phyloP scores from a whole-genome alignment of 2,329 filamentous ascomycete species.

The Hymenoscyphus fructigenus region DNA sequence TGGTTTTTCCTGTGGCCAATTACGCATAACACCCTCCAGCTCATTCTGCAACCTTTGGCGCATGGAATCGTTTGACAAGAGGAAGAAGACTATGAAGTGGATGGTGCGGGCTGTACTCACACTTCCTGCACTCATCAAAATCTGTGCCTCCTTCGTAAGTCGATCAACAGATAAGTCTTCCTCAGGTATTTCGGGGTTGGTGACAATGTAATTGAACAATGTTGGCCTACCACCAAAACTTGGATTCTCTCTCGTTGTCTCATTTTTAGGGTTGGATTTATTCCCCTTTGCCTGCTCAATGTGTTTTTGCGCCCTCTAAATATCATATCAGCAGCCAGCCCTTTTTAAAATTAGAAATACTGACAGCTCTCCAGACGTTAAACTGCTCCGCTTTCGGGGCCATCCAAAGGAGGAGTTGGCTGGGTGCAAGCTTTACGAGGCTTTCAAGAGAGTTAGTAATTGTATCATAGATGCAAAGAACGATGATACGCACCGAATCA shows the following conservation, averaged over 20 bases:
- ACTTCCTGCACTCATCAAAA: slow-evolving; percentile 38
- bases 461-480: no score
- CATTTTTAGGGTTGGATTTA: background rate
- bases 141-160: slow-evolving; percentile 35
- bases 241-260: no score
- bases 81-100: slow-evolving; percentile 36
- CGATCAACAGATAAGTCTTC: slow-evolving; percentile 39
- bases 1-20: slow-evolving; percentile 13
- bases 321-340: no score
- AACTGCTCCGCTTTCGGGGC: background rate
- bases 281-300: slow-evolving; percentile 18
- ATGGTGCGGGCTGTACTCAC: slow-evolving; percentile 39
- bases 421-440: no score
- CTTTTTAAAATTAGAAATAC: no score
- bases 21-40: slow-evolving; percentile 24
- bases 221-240: slow-evolving; percentile 1
- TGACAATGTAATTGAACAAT: slow-evolving; percentile 23
- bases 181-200: slow-evolving; percentile 36
- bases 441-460: no score
- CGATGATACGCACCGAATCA: background rate
- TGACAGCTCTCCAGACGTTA: background rate
- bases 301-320: no score
- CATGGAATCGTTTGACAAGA: slow-evolving; percentile 36
- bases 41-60: slow-evolving; percentile 35
- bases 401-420: background rate